phyloP scores from a whole-genome alignment of 2,329 filamentous ascomycete species.

The Paecilomyces variotii region DNA sequence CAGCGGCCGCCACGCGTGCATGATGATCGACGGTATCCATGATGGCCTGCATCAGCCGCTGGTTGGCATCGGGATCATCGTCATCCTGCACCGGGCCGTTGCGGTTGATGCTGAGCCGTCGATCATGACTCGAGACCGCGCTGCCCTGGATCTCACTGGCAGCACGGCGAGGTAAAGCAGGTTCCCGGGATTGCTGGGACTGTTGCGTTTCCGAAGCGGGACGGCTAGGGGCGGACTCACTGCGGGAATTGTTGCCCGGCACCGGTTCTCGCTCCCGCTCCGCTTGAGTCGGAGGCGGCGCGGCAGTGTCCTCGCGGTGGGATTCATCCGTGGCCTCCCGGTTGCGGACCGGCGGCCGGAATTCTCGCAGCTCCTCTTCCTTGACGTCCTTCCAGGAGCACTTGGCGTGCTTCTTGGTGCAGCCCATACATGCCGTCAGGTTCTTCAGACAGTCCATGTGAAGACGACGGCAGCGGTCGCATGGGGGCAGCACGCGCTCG shows the following conservation, averaged over 20 bases:
- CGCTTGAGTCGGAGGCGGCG: conserved; percentile 5
- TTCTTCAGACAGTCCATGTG: conserved; percentile 80
- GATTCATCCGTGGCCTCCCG: conserved; percentile 11
- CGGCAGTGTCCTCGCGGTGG: conserved; percentile 5
- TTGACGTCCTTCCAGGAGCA: conserved; percentile 79
- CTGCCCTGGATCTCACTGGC: conserved; percentile 29
- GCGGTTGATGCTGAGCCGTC: conserved; percentile 12
- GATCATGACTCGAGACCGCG: conserved; percentile 11
- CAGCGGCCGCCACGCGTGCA: conserved; percentile 25
- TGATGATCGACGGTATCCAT: conserved; percentile 35
- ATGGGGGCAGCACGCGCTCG: conserved; percentile 69
- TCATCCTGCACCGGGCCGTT: conserved; percentile 17
- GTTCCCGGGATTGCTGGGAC: conserved; percentile 15
- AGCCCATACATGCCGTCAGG: conserved; percentile 75
- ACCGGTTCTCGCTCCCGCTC: not conserved
- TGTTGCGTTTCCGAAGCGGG: conserved; percentile 15
- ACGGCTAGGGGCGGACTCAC: conserved; percentile 14
- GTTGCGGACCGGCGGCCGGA: conserved; percentile 11
- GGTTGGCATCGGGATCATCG: conserved; percentile 31
- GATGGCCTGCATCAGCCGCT: conserved; percentile 35
- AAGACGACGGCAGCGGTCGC: conserved; percentile 72
- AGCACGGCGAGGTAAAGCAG: conserved; percentile 25
- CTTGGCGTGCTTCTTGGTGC: conserved; percentile 83
- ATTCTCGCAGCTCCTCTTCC: conserved; percentile 54
- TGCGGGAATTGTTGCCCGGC: not conserved